A percentile compares a stretch with the other conserved stretches of the same genome.
Evolutionary conservation across 441 rosid species (phyloP).

Genomic region (Geranium incanum): DNA sequence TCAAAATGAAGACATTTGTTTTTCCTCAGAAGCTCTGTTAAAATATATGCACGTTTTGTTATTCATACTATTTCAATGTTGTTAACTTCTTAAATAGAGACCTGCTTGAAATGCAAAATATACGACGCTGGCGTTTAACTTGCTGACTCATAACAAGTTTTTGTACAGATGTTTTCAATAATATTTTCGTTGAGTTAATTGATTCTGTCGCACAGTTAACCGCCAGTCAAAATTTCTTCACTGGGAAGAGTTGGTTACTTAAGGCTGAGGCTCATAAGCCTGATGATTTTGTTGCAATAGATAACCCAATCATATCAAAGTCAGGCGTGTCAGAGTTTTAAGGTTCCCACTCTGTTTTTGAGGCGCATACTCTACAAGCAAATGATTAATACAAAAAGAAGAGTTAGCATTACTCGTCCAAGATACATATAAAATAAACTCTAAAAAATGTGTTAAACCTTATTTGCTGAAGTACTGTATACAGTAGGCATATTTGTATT

Average conservation of each 20-base stretch:
- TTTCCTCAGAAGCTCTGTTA: not conserved
- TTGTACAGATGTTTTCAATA: not conserved
- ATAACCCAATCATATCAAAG: not conserved
- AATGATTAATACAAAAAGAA: not conserved
- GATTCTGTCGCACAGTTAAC: not conserved
- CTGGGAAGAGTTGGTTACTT: not conserved
- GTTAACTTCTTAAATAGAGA: not conserved
- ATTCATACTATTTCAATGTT: not conserved
- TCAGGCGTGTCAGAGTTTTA: not conserved
- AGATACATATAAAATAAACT: no score
- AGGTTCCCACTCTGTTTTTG: not conserved
- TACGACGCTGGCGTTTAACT: not conserved
- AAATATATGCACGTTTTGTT: not conserved
- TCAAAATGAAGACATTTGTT: not conserved
- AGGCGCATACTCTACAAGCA: not conserved
- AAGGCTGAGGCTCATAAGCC: not conserved
- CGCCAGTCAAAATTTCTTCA: not conserved
- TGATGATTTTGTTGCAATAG: not conserved
- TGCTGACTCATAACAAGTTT: not conserved
- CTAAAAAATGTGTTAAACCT: no score
- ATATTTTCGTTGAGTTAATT: not conserved
- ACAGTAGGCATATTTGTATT: no score
- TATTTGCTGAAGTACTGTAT: no score
- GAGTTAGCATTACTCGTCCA: not conserved
- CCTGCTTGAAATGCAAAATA: no score